Evolutionary conservation across 2,329 filamentous ascomycete species (phyloP), one percentile per base, ranked within the genome.

Genomic region (Ploettnerulaceae sp.): DNA sequence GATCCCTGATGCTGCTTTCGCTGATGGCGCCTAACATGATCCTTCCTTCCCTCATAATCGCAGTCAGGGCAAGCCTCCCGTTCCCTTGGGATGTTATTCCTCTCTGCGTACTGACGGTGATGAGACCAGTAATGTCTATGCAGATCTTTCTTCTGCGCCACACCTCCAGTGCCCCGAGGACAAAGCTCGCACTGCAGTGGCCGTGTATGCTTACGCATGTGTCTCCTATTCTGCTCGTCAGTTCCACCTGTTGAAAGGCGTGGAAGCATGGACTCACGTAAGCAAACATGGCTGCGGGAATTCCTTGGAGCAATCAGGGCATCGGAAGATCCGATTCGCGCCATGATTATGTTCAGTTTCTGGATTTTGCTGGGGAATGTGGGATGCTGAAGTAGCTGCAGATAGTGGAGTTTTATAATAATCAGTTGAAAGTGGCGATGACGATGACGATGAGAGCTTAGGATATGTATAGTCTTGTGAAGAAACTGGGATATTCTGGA

Each of bases 1-100:
- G 24, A 45, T 15, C 20, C 8, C 14, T 32, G 29, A 44, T 48
- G 45, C 45, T 22, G 14, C 2, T 43, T 44, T 25, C 15, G 22
- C 11, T 43, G 31, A 18, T 49, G 47, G 11, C 47, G 33, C 15
- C 18, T 36, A 8, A 49, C 34, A 40, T 49, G 26, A 36, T 49
- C 47, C 14, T 17, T 40, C 28, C 47, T 49, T 29, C 14, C 26
- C 31, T 33, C 21, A 22, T 38, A 39, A n/a, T 21, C 20, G 20
- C 47, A 49, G 8, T 45, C 41, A n/a, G 41, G 33, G 24, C 47
- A 49, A n/a, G 12, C 14, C 20, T 21, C 36, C 18, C 3, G 28
- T 8, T 35, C 35, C 22, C 29, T 43, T 15, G 47, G 47, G 24
- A 45, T 40, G 12, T 45, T 40, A 12, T 45, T 18, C 6, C 15